Conservation (phyloP, 192 early-diverging fungal species). For the Umbelopsis vinacea region DNA sequence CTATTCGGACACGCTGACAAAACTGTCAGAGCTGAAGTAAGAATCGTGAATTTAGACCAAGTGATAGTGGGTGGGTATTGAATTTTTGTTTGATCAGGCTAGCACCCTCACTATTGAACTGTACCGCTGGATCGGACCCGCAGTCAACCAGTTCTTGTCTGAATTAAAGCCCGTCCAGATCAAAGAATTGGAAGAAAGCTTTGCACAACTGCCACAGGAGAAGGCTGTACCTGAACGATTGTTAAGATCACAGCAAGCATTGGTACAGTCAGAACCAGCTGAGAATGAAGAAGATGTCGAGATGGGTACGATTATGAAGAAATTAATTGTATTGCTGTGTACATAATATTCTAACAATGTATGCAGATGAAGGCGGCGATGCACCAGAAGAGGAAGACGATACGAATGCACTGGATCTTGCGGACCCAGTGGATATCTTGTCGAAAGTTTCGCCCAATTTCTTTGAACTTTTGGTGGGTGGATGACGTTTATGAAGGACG, state of each 20-base stretch:
- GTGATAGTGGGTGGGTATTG: neutral
- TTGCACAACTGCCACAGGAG: slow-evolving; percentile 68
- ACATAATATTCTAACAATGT: neutral
- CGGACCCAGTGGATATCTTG: slow-evolving; percentile 90
- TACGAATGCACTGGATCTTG: slow-evolving; percentile 80
- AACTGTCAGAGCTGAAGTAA: slow-evolving; percentile 87
- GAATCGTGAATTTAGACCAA: slow-evolving; percentile 1
- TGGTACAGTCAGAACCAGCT: slow-evolving; percentile 39
- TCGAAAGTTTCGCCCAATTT: slow-evolving; percentile 86
- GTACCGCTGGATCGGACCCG: slow-evolving; percentile 91
- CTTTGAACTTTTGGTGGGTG: slow-evolving; percentile 65
- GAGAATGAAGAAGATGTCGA: slow-evolving; percentile 43
- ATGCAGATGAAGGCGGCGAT: slow-evolving; percentile 40
- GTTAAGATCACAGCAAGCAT: slow-evolving; percentile 80
- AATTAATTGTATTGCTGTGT: neutral
- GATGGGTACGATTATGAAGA: neutral
- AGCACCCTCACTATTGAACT: slow-evolving; percentile 80
- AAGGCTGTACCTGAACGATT: slow-evolving; percentile 70
- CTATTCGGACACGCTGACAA: slow-evolving; percentile 96
- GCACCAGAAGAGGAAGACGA: slow-evolving; percentile 62
- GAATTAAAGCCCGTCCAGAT: slow-evolving; percentile 94
- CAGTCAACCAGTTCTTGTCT: slow-evolving; percentile 74
- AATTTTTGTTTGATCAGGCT: slow-evolving; percentile 45
- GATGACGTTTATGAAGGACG: neutral
- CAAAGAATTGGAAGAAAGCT: slow-evolving; percentile 90